Base-by-base conservation (phyloP, 352 stramenopile species). In the Phytopythium sindhum region DNA sequence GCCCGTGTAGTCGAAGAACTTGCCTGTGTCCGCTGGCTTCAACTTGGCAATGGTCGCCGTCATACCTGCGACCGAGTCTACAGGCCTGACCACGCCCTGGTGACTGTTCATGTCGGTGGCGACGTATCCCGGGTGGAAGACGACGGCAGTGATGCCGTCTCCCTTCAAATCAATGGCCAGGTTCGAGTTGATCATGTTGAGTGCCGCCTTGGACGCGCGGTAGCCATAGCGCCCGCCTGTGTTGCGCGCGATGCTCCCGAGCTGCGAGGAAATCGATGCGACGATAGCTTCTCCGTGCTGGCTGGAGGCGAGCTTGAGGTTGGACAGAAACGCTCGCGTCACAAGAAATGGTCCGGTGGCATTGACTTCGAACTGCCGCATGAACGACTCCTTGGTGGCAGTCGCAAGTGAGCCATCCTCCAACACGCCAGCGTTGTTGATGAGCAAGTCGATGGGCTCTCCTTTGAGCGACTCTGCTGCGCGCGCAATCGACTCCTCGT, bases 311-410 rank as follows among this genome's bases (percentile, higher is more conserved):
- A 74, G 64, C 45, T 79, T 61, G 15, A 88, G 59, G 57, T 86
- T 80, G 4, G 67, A 62, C 45, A 77, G 58, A 48, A 88, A 63
- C 11, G 72, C 76, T 6, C 74, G 74, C 17, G 78, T 84, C 19
- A 89, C 62, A 29, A 82, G 77, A 51, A 88, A 77, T 41, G 77
- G 68, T 0, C 83, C 83, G 7, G 88, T 66, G 0, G 68, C 55
- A 57, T 90, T 90, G 57, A 86, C 70, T 52, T 88, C 74, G 54
- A 89, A 84, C 63, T 86, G 71, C 17, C 61, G 50, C 68, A 86
- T 69, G 24, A 86, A 35, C 8, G 72, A 58, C n/a, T 77, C 64
- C 63, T 82, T 83, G 23, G 74, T 76, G 14, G 63, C 58, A 10
- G 64, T 68, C 47, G 61, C 61, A 8, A 87, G 45, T 9, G 58